A percentile compares a stretch with the other conserved stretches of the same genome.
Evolutionary conservation across 139 green algal genomes (phyloP).

Genomic region (Ettlia oleoabundans): DNA sequence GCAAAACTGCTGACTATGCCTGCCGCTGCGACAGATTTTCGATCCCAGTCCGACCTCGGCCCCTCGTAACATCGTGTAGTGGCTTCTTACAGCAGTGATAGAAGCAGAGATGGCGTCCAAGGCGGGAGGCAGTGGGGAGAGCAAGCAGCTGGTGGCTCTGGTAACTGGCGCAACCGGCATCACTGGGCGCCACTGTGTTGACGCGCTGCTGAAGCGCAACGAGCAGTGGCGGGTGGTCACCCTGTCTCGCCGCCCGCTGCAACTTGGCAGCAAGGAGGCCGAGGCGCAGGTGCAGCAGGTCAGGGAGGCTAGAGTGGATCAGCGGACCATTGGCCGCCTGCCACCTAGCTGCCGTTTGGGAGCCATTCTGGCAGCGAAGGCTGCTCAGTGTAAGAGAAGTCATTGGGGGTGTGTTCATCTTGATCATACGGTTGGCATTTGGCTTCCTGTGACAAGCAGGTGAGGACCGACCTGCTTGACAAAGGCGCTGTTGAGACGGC

Average conservation of each 20-base stretch:
- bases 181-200: constrained; percentile 20
- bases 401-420: too few species aligned
- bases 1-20: too few species aligned
- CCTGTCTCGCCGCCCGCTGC: neutral
- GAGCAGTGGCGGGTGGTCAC: constrained; percentile 44
- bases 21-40: too few species aligned
- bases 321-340: neutral
- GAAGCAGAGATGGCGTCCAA: constrained; percentile 8
- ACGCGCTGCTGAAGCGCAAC: constrained; percentile 18
- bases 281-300: neutral
- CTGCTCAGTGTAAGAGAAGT: too few species aligned
- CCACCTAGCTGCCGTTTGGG: too few species aligned
- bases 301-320: neutral
- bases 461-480: neutral
- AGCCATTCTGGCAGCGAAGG: too few species aligned
- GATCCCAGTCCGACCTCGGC: too few species aligned
- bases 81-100: neutral
- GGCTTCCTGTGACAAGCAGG: neutral
- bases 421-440: too few species aligned
- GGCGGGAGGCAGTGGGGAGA: neutral
- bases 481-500: neutral
- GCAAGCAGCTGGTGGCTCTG: neutral
- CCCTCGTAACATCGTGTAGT: too few species aligned
- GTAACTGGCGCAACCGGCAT: constrained; percentile 10
- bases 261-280: neutral